Evolutionary conservation across 192 early-diverging fungal species (phyloP).

Genomic region (Coemansia sp.): DNA sequence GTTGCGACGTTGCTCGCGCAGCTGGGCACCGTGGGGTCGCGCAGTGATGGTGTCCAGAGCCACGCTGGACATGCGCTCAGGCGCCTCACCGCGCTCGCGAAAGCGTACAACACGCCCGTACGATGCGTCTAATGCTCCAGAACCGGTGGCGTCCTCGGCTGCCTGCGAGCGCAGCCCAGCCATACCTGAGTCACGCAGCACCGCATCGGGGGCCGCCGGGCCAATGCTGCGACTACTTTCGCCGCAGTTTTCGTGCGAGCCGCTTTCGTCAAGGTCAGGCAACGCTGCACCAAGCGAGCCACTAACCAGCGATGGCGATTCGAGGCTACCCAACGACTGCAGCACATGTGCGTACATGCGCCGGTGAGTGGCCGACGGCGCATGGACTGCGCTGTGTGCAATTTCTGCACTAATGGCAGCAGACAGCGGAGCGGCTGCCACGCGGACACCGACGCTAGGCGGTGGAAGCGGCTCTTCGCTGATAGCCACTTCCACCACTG

Average conservation of each 20-base stretch:
- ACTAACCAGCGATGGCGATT: not conserved
- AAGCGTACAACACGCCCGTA: constrained; percentile 19
- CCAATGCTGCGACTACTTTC: constrained; percentile 17
- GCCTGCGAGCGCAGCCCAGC: constrained; percentile 31
- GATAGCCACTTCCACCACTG: not conserved
- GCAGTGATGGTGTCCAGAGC: constrained; percentile 39
- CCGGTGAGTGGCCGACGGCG: constrained; percentile 29
- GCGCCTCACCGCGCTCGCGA: not conserved
- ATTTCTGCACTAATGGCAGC: constrained; percentile 30
- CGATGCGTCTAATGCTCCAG: not conserved
- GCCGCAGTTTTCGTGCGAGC: not conserved
- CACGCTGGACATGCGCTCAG: constrained; percentile 31
- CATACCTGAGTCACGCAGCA: constrained; percentile 38
- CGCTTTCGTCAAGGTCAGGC: constrained; percentile 6
- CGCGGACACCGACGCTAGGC: constrained; percentile 17
- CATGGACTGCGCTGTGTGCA: constrained; percentile 17
- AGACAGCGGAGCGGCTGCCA: constrained; percentile 24
- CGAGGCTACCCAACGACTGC: constrained; percentile 18
- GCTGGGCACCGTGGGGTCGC: constrained; percentile 5
- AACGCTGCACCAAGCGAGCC: not conserved
- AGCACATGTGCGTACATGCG: constrained; percentile 42
- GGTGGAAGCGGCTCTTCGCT: constrained; percentile 4
- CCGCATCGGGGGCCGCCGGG: not conserved
- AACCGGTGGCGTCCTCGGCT: constrained; percentile 2
- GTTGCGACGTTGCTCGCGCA: not conserved